Base-by-base conservation (phyloP, 495 filamentous ascomycete species). In the Chlorociboria aeruginascens region DNA sequence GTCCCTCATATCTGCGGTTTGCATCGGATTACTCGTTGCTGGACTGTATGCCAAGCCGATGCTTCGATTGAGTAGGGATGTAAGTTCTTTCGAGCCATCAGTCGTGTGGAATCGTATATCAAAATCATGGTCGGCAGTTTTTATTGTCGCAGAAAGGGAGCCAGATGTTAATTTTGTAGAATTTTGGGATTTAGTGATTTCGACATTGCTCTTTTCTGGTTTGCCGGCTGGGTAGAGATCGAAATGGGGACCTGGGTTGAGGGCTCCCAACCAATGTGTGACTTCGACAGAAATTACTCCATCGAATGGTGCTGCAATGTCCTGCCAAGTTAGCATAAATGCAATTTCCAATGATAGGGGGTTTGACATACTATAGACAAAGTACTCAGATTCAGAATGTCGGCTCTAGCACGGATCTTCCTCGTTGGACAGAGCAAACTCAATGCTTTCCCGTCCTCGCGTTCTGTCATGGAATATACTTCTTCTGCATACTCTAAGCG, bases 271-370 rank as follows among this genome's bases (percentile, higher is more conserved):
- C 77, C 81, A 85, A 55, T 87, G 81, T 0, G 76, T 77, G 7
- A 75, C 66, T 45, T 80, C 78, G 38, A 81, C 68, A 6, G 77
- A 77, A 45, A 82, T 71, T 13, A 79, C 68, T 40, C 79, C 79
- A 40, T 79, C 76, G 36, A 70, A 64, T 14, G 66, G 69, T n/a
- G 76, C 71, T 51, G 66, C 61, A 46, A 73, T 63, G 38, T 74
- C 56, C 77, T 82, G 14, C 59, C 48, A 45, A 50, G 46, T 12
- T 61, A 60, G 49, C 64, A 61, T 41, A 66, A 54, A 16, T 56
- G 55, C 10, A 62, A 13, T 8, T 8, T 31, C 12, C 4, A 1
- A 40, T 1, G 3, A 0, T 3, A 45, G 34, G 29, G 12, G 12
- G 14, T 31, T 20, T 13, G 2, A 55, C 63, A 52, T 57, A 73